These are phyloP conservation scores for Jatropha podagrica DNA, from an alignment of 441 rosid species.

Conservation along the genomic window DNA sequence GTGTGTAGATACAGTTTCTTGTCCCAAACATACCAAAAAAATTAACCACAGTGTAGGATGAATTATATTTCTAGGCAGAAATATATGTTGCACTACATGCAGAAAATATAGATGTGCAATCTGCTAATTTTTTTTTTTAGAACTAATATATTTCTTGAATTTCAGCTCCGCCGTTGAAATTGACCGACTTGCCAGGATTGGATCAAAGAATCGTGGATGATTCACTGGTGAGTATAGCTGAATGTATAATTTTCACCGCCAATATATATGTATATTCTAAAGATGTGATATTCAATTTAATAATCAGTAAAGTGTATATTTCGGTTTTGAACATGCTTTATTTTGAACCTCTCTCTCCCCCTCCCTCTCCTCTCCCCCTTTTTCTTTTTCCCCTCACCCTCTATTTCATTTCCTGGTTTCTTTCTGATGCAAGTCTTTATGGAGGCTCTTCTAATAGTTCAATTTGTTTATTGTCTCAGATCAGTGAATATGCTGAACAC, in stretches of 20 bases:
- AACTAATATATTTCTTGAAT: background rate
- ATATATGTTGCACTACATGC: background rate
- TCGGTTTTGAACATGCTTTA: slow-evolving; percentile 18
- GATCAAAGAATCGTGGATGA: slow-evolving; percentile 93
- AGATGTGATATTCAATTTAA: background rate
- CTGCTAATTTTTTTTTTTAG: background rate
- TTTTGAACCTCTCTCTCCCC: background rate
- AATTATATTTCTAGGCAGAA: background rate
- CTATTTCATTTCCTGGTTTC: background rate
- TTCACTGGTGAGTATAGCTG: slow-evolving; percentile 58
- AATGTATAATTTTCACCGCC: background rate
- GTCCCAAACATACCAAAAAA: background rate
- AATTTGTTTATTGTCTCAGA: slow-evolving; percentile 40
- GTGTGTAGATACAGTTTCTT: background rate
- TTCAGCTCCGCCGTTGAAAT: slow-evolving; percentile 89
- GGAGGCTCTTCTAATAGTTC: slow-evolving; percentile 25
- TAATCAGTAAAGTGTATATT: background rate
- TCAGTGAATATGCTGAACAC: slow-evolving; percentile 70
- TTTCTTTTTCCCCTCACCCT: background rate
- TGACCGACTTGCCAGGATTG: slow-evolving; percentile 90
- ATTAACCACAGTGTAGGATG: background rate
- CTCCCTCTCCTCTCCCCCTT: background rate
- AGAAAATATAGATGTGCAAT: background rate
- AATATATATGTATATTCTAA: too few relatives aligned
- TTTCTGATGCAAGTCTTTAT: background rate